Base-by-base conservation (phyloP, 371 early-diverging fungal species). In the Saksenaea vasiformis region DNA sequence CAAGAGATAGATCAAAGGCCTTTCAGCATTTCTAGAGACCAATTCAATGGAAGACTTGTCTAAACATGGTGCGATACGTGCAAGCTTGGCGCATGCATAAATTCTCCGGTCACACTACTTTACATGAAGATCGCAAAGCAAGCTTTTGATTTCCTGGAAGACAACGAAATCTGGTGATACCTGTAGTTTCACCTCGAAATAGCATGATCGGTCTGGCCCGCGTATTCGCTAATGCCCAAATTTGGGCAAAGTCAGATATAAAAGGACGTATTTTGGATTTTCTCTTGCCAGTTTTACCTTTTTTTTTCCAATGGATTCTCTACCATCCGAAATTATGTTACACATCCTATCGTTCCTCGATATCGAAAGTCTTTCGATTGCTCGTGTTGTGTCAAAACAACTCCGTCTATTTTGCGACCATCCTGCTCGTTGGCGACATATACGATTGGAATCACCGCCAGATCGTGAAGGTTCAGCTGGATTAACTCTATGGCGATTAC, bases 351-450 rank as follows among this genome's bases (percentile, higher is more conserved):
- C 63, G 2, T 54, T 19, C 17, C 37, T 73, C 7, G 43, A 62
- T 9, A 27, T 56, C 15, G n/a, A 62, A 19, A 70, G 71, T 15
- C 44, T 79, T 14, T 36, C 72, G 13, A 56, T 10, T 17, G 53
- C 63, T 39, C 63, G 79, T 19, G 41, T 64, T 28, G 55, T 56
- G 7, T 68, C 60, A 7, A 64, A 60, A 56, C 54, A 58, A 34
- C 13, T 72, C 15, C 54, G 62, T 3, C 41, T 54, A 17, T 66
- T 70, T 27, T 67, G 65, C 37, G 79, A 76, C 24, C 67, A 73
- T 39, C 72, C 79, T 27, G 38, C 26, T 3, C 44, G 58, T 43
- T 79, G 79, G 79, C 65, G 58, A 8, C 17, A 51, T 36, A 28
- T 78, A 9, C 35, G 47, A 17, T 61, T 74, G 22, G 56, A 35